Conservation (phyloP, 306 rosid genomes). For the Vigna radiata region DNA sequence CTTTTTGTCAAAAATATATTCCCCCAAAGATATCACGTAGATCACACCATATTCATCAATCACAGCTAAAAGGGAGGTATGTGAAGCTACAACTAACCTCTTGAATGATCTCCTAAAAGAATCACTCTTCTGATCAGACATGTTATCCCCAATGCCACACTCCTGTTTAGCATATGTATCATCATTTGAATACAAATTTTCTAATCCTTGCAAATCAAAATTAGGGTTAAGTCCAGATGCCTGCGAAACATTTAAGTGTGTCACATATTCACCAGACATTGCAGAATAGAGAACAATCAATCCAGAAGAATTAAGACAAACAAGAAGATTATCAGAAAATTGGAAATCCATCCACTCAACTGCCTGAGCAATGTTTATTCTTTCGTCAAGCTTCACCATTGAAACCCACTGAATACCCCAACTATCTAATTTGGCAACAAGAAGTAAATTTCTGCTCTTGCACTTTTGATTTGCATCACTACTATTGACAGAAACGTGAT, state of each 20-base stretch:
- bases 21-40: conserved; percentile 61
- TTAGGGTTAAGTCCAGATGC: conserved; percentile 58
- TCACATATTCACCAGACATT: conserved; percentile 74
- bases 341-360: conserved; percentile 78
- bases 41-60: conserved; percentile 83
- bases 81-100: conserved; percentile 79
- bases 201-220: conserved; percentile 50
- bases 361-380: conserved; percentile 49
- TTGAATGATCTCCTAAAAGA: conserved; percentile 59
- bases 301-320: conserved; percentile 80
- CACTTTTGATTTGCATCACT: conserved; percentile 54
- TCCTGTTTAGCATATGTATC: conserved; percentile 47
- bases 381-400: conserved; percentile 72
- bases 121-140: conserved; percentile 48
- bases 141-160: conserved; percentile 46
- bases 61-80: conserved; percentile 75
- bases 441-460: conserved; percentile 60
- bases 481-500: conserved; percentile 43
- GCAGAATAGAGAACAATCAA: conserved; percentile 70
- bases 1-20: conserved; percentile 52
- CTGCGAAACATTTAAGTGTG: conserved; percentile 65
- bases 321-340: conserved; percentile 80
- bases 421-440: conserved; percentile 67
- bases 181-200: conserved; percentile 38
- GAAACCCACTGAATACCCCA: conserved; percentile 85